Percentiles rank a stretch among this genome's conserved stretches.
Conservation (phyloP, 164 flowering plant species). For the Buxus sempervirens region DNA sequence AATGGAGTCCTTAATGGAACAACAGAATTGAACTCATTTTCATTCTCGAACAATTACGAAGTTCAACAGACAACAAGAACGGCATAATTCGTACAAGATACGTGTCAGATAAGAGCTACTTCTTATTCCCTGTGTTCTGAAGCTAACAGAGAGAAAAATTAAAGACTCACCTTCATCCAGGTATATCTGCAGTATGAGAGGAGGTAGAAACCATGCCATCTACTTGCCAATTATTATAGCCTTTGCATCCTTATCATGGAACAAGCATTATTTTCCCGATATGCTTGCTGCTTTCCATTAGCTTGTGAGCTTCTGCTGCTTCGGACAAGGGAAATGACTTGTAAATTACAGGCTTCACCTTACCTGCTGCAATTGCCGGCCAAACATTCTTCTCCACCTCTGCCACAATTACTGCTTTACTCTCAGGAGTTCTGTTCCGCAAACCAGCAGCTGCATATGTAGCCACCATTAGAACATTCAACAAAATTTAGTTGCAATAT, state of each 20-base stretch:
- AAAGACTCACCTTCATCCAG: not conserved
- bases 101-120: no score
- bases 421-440: constrained; percentile 57
- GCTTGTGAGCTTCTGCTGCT: constrained; percentile 72
- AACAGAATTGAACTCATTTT: no score
- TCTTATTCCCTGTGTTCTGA: not conserved
- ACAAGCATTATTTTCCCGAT: constrained; percentile 74
- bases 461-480: not conserved
- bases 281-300: constrained; percentile 83
- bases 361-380: constrained; percentile 74
- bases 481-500: not conserved
- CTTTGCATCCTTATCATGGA: constrained; percentile 23
- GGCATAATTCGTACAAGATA: no score
- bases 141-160: not conserved
- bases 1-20: no score
- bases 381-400: constrained; percentile 93
- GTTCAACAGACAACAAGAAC: not conserved
- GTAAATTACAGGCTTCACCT: constrained; percentile 74
- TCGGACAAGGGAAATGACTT: constrained; percentile 52
- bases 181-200: no score
- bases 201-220: not conserved
- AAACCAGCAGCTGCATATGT: constrained; percentile 68
- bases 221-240: not conserved
- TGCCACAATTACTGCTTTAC: constrained; percentile 64
- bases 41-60: no score